These are phyloP conservation scores for Malus hybrid DNA, from an alignment of 331 rosid species.

Conservation along the genomic window DNA sequence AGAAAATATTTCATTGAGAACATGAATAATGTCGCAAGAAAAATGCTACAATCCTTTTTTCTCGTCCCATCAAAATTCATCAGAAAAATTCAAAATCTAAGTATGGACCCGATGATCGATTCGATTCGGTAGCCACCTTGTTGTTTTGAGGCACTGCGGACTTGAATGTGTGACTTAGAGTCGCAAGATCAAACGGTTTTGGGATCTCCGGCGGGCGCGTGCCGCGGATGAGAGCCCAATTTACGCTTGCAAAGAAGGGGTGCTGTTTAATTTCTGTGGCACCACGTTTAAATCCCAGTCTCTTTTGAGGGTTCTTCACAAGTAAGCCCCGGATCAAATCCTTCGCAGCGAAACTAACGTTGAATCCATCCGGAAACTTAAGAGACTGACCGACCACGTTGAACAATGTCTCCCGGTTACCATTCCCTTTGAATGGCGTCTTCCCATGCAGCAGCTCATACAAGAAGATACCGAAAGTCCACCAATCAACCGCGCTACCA, in stretches of 20 bases:
- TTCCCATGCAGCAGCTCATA: slow-evolving; percentile 42
- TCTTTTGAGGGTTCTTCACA: slow-evolving; percentile 44
- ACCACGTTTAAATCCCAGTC: slow-evolving; percentile 47
- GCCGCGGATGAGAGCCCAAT: slow-evolving; percentile 58
- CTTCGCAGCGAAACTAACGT: slow-evolving; percentile 34
- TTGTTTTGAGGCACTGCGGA: slow-evolving; percentile 19
- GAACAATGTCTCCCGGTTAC: slow-evolving; percentile 50
- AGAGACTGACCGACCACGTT: slow-evolving; percentile 47
- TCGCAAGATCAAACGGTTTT: slow-evolving; percentile 34
- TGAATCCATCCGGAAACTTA: slow-evolving; percentile 35
- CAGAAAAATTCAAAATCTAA: slow-evolving; percentile 54
- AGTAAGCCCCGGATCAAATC: slow-evolving; percentile 47
- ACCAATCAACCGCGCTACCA: slow-evolving; percentile 67
- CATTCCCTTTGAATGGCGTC: slow-evolving; percentile 53
- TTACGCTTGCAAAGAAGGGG: slow-evolving; percentile 43
- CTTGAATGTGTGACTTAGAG: slow-evolving; percentile 21
- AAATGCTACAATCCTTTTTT: background rate
- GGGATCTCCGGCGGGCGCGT: slow-evolving; percentile 51
- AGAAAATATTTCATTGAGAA: slow-evolving; percentile 21
- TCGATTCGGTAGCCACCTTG: slow-evolving; percentile 27
- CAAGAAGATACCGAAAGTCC: slow-evolving; percentile 58
- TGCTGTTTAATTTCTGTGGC: slow-evolving; percentile 56
- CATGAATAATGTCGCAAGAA: slow-evolving; percentile 18
- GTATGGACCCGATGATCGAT: slow-evolving; percentile 42
- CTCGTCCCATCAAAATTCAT: slow-evolving; percentile 5